Base-by-base conservation (phyloP, 2,329 filamentous ascomycete species). In the Microdochium trichocladiopsis region DNA sequence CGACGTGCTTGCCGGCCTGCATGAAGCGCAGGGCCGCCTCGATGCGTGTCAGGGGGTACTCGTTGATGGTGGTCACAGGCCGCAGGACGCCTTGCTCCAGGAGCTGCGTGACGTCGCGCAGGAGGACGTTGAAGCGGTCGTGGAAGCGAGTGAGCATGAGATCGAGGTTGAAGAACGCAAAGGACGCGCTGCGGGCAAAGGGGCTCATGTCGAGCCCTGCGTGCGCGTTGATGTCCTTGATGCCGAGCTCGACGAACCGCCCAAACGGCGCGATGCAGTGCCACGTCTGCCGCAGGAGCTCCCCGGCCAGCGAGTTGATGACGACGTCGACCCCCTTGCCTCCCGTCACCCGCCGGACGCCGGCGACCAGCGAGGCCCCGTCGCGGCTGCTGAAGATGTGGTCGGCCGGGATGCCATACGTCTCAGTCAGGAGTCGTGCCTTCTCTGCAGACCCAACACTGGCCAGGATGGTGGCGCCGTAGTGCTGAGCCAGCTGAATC, bases 1-100 rank as follows among this genome's bases (percentile, higher is more conserved):
- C 74, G 16, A 74, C 64, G 51, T 73, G 72, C 1, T 63, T 57
- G 0, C 71, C 72, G 25, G 59, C 61, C 51, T 72, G 70, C 57
- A 76, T 64, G 28, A 62, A 62, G 2, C 67, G 59, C 55, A 74
- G 69, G 1, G 69, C 69, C 1, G 67, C 59, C 6, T 57, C 50
- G 3, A 69, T 6, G 8, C 22, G 4, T 18, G 18, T 6, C 6
- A 24, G 4, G 5, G 43, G 23, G 16, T 22, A 24, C 21, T 5
- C 45, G 52, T 60, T 64, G 2, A 66, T 52, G 3, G 60, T 59
- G 1, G 53, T 25, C 22, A 66, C 56, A 4, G 62, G 55, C 10
- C 55, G 24, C 23, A 52, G 36, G 4, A 25, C 47, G 14, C 51
- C 47, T 21, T 45, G 4, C 14, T 31, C 11, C 21, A 36, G 8